Evolutionary conservation across 495 filamentous ascomycete species (phyloP).

Genomic region (Aspergillus baeticus): DNA sequence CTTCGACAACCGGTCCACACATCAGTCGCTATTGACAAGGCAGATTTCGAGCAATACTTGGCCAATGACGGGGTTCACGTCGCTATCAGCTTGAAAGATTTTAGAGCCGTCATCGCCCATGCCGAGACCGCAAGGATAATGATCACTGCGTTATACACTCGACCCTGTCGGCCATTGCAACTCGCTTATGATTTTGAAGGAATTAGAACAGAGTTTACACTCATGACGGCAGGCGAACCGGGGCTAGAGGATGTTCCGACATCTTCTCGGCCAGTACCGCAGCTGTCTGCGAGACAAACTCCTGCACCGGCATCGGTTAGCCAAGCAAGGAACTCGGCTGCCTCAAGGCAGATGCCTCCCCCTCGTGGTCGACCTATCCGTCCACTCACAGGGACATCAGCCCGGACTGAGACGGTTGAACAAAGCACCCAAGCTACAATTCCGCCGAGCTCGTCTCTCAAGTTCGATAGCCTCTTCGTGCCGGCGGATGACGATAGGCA

Average conservation of each 20-base stretch:
- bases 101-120: conserved; percentile 84
- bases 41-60: conserved; percentile 80
- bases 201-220: conserved; percentile 78
- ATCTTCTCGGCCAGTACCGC: conserved; percentile 32
- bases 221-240: conserved; percentile 91
- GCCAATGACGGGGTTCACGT: conserved; percentile 82
- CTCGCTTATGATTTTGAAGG: conserved; percentile 74
- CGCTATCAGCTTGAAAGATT: conserved; percentile 90
- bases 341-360: conserved; percentile 21
- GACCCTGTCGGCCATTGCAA: conserved; percentile 79
- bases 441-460: conserved; percentile 57
- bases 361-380: conserved; percentile 32
- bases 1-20: conserved; percentile 94
- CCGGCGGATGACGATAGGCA: conserved; percentile 67
- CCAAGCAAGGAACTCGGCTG: conserved; percentile 10
- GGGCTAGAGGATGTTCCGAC: conserved; percentile 39
- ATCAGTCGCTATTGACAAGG: conserved; percentile 79
- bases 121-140: conserved; percentile 71
- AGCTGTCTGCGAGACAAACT: conserved; percentile 36
- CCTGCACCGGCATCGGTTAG: conserved; percentile 22
- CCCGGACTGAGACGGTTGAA: conserved; percentile 9
- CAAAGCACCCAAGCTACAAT: conserved; percentile 23
- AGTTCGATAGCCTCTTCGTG: conserved; percentile 76
- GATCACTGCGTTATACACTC: conserved; percentile 75
- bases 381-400: conserved; percentile 37